Evolutionary conservation across 495 filamentous ascomycete genomes (phyloP), one percentile per base, ranked within the genome.

Genomic region (Podospora australis): DNA sequence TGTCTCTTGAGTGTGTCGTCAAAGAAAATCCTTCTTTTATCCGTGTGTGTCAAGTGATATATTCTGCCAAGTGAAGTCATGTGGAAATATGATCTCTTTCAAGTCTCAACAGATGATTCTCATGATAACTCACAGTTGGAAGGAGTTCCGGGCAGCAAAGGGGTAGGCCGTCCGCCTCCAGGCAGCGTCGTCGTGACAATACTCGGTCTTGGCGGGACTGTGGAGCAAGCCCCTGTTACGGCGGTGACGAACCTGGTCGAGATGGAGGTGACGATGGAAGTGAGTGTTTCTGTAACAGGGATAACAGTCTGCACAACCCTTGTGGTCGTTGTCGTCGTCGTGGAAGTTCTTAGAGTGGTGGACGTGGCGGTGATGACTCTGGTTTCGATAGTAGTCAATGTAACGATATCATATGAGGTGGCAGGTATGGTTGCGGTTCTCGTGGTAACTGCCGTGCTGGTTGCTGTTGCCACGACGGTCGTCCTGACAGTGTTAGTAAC

Each of bases 61-160:
- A 11, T 3, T 36, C 20, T 25, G 8, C 1, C 14, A 14, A 46
- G n/a, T 21, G n/a, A 17, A 25, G 13, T 24, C 8, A 10, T 22
- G 2, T 6, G 4, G 8, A 24, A 14, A n/a, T n/a, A n/a, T 6
- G 14, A 24, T 24, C 14, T 3, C 23, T 30, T 34, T 6, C 3
- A 23, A 19, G 30, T 30, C 17, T 19, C 24, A n/a, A 30, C 7
- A 30, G 28, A 39, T 3, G 16, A 45, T n/a, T n/a, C n/a, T n/a
- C n/a, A n/a, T n/a, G n/a, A n/a, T n/a, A n/a, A 57, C 57, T 54
- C 45, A 62, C 58, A 62, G 17, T 52, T 54, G 8, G 29, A 56
- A 0, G 55, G 48, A 4, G 53, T 55, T 3, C 58, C 58, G 2
- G 58, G 58, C 2, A 59, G 36, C 3, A 50, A 50, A 6, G 52